These are phyloP conservation scores for Schizonepeta tenuifolia DNA, from an alignment of 257 asterid genomes.

Conservation along the genomic window DNA sequence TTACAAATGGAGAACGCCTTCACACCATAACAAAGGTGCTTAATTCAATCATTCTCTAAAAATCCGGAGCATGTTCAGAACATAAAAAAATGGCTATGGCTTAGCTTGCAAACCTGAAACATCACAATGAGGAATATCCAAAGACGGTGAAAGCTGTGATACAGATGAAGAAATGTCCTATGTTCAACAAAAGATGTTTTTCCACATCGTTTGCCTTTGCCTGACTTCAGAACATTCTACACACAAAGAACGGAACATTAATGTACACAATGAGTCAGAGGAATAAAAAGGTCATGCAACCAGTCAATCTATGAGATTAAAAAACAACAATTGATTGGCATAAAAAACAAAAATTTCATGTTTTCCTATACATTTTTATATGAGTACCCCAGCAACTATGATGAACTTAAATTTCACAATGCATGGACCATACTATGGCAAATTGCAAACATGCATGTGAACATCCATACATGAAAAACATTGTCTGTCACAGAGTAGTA, in stretches of 20 bases:
- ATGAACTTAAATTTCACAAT: too few relatives aligned
- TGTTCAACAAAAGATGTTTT: slow-evolving; percentile 98
- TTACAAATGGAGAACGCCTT: neutral
- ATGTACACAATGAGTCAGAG: neutral
- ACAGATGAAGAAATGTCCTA: slow-evolving; percentile 95
- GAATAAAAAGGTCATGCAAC: slow-evolving; percentile 16
- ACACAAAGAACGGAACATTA: slow-evolving; percentile 33
- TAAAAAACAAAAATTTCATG: neutral
- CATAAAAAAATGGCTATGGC: neutral
- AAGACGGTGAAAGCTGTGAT: slow-evolving; percentile 97
- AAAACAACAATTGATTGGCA: slow-evolving; percentile 5
- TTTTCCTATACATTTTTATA: too few relatives aligned
- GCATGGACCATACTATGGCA: neutral
- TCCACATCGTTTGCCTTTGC: slow-evolving; percentile 76
- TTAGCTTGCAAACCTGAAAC: slow-evolving; percentile 77
- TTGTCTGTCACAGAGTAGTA: neutral
- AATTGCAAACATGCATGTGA: neutral
- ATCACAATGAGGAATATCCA: slow-evolving; percentile 94
- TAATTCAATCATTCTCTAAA: slow-evolving; percentile 9
- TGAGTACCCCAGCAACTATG: too few relatives aligned
- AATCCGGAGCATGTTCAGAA: neutral
- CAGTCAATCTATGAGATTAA: slow-evolving; percentile 13
- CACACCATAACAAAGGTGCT: slow-evolving; percentile 4
- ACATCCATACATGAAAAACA: neutral
- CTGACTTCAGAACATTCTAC: slow-evolving; percentile 76